Evolutionary conservation across 306 rosid genomes (phyloP).

Genomic region (Fagus crenata): DNA sequence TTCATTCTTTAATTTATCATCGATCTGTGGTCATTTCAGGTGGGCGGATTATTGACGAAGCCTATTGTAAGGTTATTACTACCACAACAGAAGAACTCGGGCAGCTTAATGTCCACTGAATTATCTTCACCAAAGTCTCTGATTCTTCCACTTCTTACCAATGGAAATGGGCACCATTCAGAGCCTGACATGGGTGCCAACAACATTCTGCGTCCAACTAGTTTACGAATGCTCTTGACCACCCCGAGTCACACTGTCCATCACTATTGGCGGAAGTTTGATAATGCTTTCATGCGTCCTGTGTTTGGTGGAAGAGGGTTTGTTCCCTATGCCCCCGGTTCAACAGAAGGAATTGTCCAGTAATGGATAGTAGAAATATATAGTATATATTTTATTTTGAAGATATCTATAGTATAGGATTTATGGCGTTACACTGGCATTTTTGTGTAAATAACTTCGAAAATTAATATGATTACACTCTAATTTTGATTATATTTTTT

Average conservation of each 20-base stretch:
- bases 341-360: conserved; percentile 16
- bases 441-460: neutral
- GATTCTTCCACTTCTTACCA: conserved; percentile 31
- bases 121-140: conserved; percentile 19
- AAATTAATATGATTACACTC: no score
- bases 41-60: conserved; percentile 64
- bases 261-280: conserved; percentile 48
- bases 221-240: conserved; percentile 23
- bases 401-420: neutral
- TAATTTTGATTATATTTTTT: no score
- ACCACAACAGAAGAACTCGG: conserved; percentile 25
- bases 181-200: conserved; percentile 26
- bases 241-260: conserved; percentile 33
- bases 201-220: conserved; percentile 18
- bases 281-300: conserved; percentile 57
- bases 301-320: conserved; percentile 67
- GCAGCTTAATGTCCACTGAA: conserved; percentile 10
- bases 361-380: neutral
- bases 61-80: conserved; percentile 50
- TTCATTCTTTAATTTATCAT: neutral
- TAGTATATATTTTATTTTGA: neutral
- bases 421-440: no score
- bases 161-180: conserved; percentile 11
- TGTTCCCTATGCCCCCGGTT: conserved; percentile 24
- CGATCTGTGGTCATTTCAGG: conserved; percentile 35